A percentile compares a stretch with the other conserved stretches of the same genome.
Conservation (phyloP, 345 rosid species). For the Xanthoceras sorbifolium region DNA sequence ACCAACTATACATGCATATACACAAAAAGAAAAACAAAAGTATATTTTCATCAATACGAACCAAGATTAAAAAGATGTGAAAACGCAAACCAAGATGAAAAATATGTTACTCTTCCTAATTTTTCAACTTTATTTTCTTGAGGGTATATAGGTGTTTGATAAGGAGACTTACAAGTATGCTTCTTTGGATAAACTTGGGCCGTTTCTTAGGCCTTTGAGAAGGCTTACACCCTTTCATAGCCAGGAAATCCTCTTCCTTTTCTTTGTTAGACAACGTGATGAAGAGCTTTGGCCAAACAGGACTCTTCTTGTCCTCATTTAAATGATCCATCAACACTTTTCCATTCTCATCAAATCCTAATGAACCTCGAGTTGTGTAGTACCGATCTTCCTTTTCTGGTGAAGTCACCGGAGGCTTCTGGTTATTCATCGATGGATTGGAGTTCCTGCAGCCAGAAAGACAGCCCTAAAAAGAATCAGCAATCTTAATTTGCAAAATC, state of each 20-base stretch:
- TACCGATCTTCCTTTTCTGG: constrained; percentile 81
- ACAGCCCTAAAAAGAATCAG: not conserved
- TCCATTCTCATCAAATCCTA: constrained; percentile 66
- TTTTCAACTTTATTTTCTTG: not conserved
- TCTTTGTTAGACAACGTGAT: constrained; percentile 81
- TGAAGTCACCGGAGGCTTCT: constrained; percentile 51
- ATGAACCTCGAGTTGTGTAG: constrained; percentile 77
- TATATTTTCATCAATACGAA: not conserved
- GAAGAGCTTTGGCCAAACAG: constrained; percentile 79
- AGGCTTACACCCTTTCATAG: constrained; percentile 93
- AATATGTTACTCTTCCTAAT: not conserved
- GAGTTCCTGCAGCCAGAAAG: constrained; percentile 42
- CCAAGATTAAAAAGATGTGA: not conserved
- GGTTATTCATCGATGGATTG: constrained; percentile 46
- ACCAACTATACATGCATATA: constrained; percentile 58
- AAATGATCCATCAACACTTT: constrained; percentile 54
- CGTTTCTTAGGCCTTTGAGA: constrained; percentile 94
- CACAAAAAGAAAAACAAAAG: not conserved
- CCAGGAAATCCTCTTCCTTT: constrained; percentile 93
- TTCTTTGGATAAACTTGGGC: constrained; percentile 83
- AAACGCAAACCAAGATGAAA: not conserved
- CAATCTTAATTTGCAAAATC: not conserved
- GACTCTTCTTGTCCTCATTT: constrained; percentile 56
- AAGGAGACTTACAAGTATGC: constrained; percentile 59
- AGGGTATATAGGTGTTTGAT: not conserved